A percentile compares a stretch with the other conserved stretches of the same genome.
Conservation (phyloP, 345 rosid species). For the Moricandia arvensis region DNA sequence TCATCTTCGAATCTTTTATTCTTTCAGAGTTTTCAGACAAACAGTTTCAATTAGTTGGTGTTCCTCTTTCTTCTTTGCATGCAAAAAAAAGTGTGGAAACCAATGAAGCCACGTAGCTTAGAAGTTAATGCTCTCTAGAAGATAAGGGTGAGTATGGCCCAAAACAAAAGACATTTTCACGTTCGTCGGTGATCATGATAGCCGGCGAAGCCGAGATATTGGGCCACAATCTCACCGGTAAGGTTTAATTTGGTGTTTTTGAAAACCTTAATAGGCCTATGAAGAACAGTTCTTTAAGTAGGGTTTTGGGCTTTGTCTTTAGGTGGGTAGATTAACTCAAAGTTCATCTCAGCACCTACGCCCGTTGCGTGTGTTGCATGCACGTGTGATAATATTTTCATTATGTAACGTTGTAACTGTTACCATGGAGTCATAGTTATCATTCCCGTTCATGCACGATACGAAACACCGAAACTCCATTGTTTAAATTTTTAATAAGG, state of each 20-base stretch:
- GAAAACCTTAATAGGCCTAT: background rate
- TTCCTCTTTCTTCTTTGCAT: background rate
- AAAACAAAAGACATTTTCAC: background rate
- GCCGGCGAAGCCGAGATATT: background rate
- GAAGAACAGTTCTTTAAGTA: background rate
- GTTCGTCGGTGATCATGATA: background rate
- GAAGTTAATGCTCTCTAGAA: background rate
- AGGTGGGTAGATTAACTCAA: too few relatives aligned
- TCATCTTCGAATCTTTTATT: slow-evolving; percentile 10
- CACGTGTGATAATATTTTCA: too few relatives aligned
- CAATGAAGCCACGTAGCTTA: slow-evolving; percentile 24
- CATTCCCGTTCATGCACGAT: too few relatives aligned
- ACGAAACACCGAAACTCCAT: too few relatives aligned
- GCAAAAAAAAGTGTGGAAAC: background rate
- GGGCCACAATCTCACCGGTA: background rate
- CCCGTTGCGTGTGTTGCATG: background rate
- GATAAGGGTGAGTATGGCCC: slow-evolving; percentile 1
- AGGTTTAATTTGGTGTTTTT: background rate
- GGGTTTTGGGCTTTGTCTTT: background rate
- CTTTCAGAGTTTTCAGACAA: background rate
- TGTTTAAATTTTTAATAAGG: too few relatives aligned
- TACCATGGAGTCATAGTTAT: too few relatives aligned
- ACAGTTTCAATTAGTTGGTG: background rate
- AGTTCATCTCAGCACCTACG: background rate
- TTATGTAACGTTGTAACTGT: too few relatives aligned